Evolutionary conservation across 2,329 filamentous ascomycete species (phyloP).

Genomic region (Helotiales sp.): DNA sequence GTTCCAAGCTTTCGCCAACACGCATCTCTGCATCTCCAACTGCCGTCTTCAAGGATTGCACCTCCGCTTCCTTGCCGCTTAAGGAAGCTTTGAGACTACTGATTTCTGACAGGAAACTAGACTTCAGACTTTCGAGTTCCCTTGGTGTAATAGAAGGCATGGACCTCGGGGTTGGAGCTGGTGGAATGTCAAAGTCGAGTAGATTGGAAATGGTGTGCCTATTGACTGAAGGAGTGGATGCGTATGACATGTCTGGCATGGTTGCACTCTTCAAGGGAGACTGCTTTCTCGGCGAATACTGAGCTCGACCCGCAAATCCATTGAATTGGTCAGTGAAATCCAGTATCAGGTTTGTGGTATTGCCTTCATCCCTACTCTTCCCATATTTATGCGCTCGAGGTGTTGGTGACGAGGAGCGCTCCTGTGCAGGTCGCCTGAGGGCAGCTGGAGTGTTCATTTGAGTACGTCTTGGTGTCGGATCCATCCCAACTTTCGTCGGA

Average conservation of each 20-base stretch:
- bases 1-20: conserved; percentile 82
- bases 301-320: conserved; percentile 45
- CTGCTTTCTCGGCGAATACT: conserved; percentile 52
- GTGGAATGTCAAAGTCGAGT: conserved; percentile 91
- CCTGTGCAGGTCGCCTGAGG: conserved; percentile 26
- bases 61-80: conserved; percentile 90
- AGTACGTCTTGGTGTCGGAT: conserved; percentile 37
- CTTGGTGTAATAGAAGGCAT: conserved; percentile 88
- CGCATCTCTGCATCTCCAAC: conserved; percentile 89
- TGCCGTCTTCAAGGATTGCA: conserved; percentile 81
- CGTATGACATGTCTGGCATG: conserved; percentile 26
- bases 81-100: conserved; percentile 91
- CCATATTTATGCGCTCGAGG: conserved; percentile 38
- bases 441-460: conserved; percentile 32
- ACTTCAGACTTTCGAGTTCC: conserved; percentile 91
- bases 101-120: conserved; percentile 86
- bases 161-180: conserved; percentile 86
- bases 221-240: conserved; percentile 29
- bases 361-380: conserved; percentile 38
- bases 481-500: conserved; percentile 52
- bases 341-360: conserved; percentile 76
- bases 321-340: conserved; percentile 85
- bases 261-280: conserved; percentile 44
- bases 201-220: conserved; percentile 60
- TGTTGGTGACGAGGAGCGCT: conserved; percentile 38